Evolutionary conservation across 2,329 filamentous ascomycete genomes (phyloP), one percentile per base, ranked within the genome.

Genomic region (Stagonosporopsis chrysanthemi): DNA sequence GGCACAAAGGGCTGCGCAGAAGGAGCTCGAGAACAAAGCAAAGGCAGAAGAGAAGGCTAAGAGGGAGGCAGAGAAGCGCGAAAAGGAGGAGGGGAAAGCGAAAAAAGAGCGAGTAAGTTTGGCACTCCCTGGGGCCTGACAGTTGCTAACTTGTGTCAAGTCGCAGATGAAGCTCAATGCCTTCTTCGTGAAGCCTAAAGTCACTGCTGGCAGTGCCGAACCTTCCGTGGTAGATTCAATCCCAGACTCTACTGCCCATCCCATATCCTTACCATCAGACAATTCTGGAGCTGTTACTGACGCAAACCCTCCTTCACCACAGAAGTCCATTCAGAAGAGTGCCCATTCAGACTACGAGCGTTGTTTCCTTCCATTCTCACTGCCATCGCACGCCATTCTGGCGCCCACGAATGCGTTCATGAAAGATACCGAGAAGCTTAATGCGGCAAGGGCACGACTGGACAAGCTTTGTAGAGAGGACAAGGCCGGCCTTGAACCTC

Each of bases 361-460:
- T 64, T 80, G 83, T 33, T 98, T 98, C 69, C 84, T 92, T 29
- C 88, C 90, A 0, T 98, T 97, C 74, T 93, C 90, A 61, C 71
- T 95, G 42, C 89, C 91, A 56, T 82, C 87, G 2, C 84, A 91
- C 68, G 90, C 91, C 1, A 84, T 78, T n/a, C 66, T 97, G 50
- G 92, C 92, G 0, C 81, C 83, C 0, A 65, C 81, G 45, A 80
- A 77, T 46, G 60, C 65, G 0, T 69, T 74, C 17, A 64, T 72
- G 57, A 63, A 62, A n/a, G 68, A 72, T n/a, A 54, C 69, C 2
- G 64, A 61, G n/a, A 66, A 66, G 43, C 46, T 73, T 33, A 63
- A 69, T 12, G 63, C 66, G 22, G 73, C 74, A 5, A 58, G 58
- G 28, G 33, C 61, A 41, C 70, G 72, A 26, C 52, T 77, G 15